Conservation (phyloP, 1,284 basidiomycete species). For the Fomitopsis palustris region DNA sequence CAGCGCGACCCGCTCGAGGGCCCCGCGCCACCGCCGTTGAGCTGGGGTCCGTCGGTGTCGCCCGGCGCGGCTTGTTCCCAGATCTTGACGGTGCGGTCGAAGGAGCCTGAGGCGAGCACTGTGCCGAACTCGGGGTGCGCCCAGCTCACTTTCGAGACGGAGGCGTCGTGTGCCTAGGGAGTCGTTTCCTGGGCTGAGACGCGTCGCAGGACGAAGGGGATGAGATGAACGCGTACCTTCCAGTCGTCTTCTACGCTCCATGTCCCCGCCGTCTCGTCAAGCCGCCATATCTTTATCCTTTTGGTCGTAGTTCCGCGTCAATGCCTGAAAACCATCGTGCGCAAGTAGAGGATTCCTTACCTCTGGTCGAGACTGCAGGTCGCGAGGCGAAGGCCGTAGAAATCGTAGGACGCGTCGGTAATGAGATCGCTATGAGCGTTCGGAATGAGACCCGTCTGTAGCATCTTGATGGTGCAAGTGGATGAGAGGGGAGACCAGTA, state of each 20-base stretch:
- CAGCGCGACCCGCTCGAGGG: conserved; percentile 46
- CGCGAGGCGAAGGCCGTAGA: conserved; percentile 80
- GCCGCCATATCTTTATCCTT: conserved; percentile 81
- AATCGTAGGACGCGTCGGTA: conserved; percentile 85
- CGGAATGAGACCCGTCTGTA: conserved; percentile 71
- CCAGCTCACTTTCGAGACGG: conserved; percentile 81
- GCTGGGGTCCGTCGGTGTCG: conserved; percentile 32
- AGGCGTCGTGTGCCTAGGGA: conserved; percentile 84
- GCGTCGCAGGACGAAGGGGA: not conserved
- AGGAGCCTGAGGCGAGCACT: conserved; percentile 80
- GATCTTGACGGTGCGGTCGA: conserved; percentile 86
- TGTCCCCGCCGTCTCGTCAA: conserved; percentile 63
- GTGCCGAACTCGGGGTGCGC: conserved; percentile 88
- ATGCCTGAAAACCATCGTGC: not conserved
- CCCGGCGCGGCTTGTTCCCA: conserved; percentile 72
- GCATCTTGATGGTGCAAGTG: conserved; percentile 38
- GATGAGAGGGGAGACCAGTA: too few species aligned
- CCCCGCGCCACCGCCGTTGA: conserved; percentile 27
- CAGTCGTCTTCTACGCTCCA: conserved; percentile 84
- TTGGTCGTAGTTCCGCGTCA: not conserved
- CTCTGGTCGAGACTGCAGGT: conserved; percentile 78
- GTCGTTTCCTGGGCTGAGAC: not conserved
- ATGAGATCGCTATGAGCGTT: conserved; percentile 77
- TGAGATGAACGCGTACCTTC: conserved; percentile 55
- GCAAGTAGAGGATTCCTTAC: conserved; percentile 30